A percentile compares a stretch with the other conserved stretches of the same genome.
Conservation (phyloP, 805 yeast genomes). For the Candida oleophila region DNA sequence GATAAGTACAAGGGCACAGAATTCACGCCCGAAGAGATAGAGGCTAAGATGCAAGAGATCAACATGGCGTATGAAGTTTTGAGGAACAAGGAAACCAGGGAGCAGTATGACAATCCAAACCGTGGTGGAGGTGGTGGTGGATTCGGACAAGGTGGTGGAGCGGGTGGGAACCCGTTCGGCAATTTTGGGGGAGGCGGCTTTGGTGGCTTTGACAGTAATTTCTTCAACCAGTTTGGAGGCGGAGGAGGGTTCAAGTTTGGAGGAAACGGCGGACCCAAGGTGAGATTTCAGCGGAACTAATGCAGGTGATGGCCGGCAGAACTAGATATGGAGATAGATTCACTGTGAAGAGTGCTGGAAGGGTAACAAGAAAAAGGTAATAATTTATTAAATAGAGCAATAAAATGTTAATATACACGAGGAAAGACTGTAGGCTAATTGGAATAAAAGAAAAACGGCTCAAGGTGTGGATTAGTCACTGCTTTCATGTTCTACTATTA, state of each 20-base stretch:
- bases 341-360: no score
- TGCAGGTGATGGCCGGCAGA: neutral
- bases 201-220: slow-evolving; percentile 13
- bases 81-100: slow-evolving; percentile 61
- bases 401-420: no score
- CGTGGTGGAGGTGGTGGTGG: slow-evolving; percentile 15
- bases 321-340: neutral
- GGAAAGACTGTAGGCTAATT: no score
- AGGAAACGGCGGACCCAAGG: slow-evolving; percentile 3
- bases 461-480: no score
- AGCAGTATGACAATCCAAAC: slow-evolving; percentile 58
- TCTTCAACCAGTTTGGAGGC: slow-evolving; percentile 12
- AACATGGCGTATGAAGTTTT: slow-evolving; percentile 91
- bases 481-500: no score
- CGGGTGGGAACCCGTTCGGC: slow-evolving; percentile 9
- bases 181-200: slow-evolving; percentile 16
- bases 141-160: slow-evolving; percentile 5
- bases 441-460: no score
- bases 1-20: slow-evolving; percentile 79
- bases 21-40: slow-evolving; percentile 64
- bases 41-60: slow-evolving; percentile 83
- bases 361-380: no score
- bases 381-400: neutral
- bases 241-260: slow-evolving; percentile 13
- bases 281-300: neutral